A percentile compares a stretch with the other conserved stretches of the same genome.
Evolutionary conservation across 768 basidiomycete species (phyloP).

Genomic region (Roridomyces roridus): DNA sequence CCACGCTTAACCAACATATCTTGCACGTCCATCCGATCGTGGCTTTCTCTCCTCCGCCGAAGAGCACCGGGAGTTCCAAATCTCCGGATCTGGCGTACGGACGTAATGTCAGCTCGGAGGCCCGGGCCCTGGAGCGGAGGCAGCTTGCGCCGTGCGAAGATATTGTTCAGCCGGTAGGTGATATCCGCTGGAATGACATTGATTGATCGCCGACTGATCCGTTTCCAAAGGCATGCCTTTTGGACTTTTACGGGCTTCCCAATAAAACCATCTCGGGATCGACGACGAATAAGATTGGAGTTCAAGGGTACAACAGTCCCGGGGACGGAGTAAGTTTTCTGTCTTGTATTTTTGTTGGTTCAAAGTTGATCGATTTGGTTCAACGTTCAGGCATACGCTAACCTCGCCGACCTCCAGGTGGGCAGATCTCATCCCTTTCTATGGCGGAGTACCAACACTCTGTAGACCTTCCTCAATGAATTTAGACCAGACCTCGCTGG

Average conservation of each 20-base stretch:
- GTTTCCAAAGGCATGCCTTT: constrained; percentile 6
- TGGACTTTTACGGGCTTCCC: constrained; percentile 12
- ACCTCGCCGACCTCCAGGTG: constrained; percentile 13
- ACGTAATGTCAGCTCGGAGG: neutral
- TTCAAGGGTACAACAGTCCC: constrained; percentile 9
- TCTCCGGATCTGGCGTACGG: constrained; percentile 5
- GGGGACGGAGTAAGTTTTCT: constrained; percentile 3
- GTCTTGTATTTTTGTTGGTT: neutral
- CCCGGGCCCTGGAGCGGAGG: constrained; percentile 2
- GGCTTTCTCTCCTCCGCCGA: constrained; percentile 5
- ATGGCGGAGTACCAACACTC: neutral
- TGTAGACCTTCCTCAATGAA: constrained; percentile 13
- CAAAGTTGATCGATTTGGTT: neutral
- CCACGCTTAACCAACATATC: constrained; percentile 7
- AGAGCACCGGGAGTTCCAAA: no score
- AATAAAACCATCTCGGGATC: constrained; percentile 15
- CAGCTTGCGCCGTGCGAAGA: constrained; percentile 16
- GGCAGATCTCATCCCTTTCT: neutral
- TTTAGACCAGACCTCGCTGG: constrained; percentile 14
- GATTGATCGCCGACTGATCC: neutral
- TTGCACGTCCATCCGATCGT: constrained; percentile 12
- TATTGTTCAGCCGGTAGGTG: constrained; percentile 11
- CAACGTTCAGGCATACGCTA: constrained; percentile 13
- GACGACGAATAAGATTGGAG: constrained; percentile 9
- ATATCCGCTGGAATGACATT: neutral